Evolutionary conservation across 1,139 yeast species (phyloP), one percentile per base, ranked within the genome.

Genomic region (Pichia sp.): DNA sequence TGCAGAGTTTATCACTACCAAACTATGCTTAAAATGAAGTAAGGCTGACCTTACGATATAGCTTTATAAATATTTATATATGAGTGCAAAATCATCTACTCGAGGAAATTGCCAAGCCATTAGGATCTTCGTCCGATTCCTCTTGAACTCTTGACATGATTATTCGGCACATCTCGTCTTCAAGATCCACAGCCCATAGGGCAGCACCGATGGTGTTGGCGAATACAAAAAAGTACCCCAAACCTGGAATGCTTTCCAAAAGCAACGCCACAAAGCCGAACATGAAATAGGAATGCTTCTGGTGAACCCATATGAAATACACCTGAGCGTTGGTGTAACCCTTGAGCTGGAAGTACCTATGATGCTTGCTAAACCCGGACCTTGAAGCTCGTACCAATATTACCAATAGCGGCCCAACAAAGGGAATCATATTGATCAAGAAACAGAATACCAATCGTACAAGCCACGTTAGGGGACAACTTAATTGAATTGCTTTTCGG

Each of bases 201-300:
- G 92, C 91, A 4, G 88, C 89, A 2, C 90, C 93, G 3, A 81
- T 73, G 6, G 81, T 79, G 65, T 85, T 83, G 10, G 93, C 84
- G 64, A 84, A 85, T 61, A 79, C 73, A 64, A 87, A 85, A 48
- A 84, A 71, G 17, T 84, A 70, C 36, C 85, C 85, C 0, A 84
- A 54, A 24, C 85, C 60, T 1, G 95, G 95, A 12, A 85, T 71
- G 56, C 78, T 69, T 63, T 85, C 92, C 30, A 87, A 70, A 3
- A 78, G 61, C 30, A 81, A 76, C 0, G 89, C 81, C 9, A 78
- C 72, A 10, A 84, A 61, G 0, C 95, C 95, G 66, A 83, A 87
- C 6, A 52, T 44, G 49, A 67, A 63, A 51, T 65, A 67, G 1
- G 57, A 52, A 16, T 56, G 58, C 46, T 58, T 51, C 24, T 60